Evolutionary conservation across 2,329 filamentous ascomycete genomes (phyloP), one percentile per base, ranked within the genome.

Genomic region (Sodiomyces alkalinus): DNA sequence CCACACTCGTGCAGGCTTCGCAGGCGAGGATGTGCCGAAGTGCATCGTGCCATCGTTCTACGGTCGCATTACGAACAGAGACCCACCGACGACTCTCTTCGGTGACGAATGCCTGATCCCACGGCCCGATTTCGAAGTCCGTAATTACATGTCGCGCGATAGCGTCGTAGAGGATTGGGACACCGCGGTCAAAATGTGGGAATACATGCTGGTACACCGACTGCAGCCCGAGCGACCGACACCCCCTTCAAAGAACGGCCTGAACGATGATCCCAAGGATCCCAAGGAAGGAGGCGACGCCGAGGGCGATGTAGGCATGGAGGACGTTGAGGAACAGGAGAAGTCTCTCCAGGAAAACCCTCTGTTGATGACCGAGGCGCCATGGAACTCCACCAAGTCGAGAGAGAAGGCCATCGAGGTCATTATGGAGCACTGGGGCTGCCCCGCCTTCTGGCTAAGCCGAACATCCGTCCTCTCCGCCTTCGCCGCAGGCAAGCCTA

Each of bases 121-220:
- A 10, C 70, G 76, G 37, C 63, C 69, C 30, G 68, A 76, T 35
- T 67, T 92, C 41, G 80, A 93, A 41, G 77, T 96, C 38, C 74
- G 78, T 53, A 96, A 94, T 56, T 90, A 92, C 40, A 92, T 93
- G 71, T 76, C 75, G 45, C 69, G 71, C 43, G 86, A 94, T 44
- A 83, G 82, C 45, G 70, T 86, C 28, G 90, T 98, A 26, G 82
- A 94, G 52, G 86, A 98, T 53, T 98, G 90, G 90, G 90, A 98
- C 39, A 75, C 77, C 27, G 87, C 86, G 17, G 69, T 80, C 34
- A 78, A 78, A 50, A 59, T 96, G 31, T 98, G 87, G 86, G 86
- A 96, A 52, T 78, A 92, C 54, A 75, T 85, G 44, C 80, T 98
- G 38, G 80, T 86, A 34, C 85, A 82, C 41, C 75, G 85, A 38